A percentile compares a stretch with the other conserved stretches of the same genome.
These are phyloP conservation scores for Citrus reticulata DNA, from an alignment of 345 rosid species.

Conservation along the genomic window DNA sequence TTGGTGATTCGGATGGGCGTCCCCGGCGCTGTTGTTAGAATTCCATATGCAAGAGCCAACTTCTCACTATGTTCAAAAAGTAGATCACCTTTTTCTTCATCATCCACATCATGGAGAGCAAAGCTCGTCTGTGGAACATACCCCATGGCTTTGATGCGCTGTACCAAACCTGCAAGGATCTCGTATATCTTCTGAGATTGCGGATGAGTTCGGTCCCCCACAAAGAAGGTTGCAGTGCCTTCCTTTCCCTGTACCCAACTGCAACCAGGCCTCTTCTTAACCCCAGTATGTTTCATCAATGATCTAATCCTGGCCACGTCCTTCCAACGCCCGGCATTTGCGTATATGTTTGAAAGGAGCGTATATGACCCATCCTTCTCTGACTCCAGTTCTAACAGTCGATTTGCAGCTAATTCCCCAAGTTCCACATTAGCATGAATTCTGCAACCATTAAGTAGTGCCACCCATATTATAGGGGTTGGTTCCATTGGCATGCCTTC, in stretches of 20 bases:
- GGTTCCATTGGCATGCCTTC: constrained; percentile 70
- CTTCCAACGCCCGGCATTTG: constrained; percentile 78
- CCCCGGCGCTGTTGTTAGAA: constrained; percentile 53
- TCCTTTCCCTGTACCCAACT: constrained; percentile 83
- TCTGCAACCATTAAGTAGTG: constrained; percentile 75
- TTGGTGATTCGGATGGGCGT: constrained; percentile 68
- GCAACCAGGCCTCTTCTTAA: constrained; percentile 81
- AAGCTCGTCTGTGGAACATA: constrained; percentile 76
- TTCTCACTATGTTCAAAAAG: constrained; percentile 82
- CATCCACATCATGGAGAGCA: constrained; percentile 88
- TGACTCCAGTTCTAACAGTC: constrained; percentile 42
- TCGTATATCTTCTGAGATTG: constrained; percentile 46
- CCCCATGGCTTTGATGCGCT: constrained; percentile 63
- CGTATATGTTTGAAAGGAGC: constrained; percentile 75
- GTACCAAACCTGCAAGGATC: constrained; percentile 51
- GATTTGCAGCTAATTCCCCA: constrained; percentile 66
- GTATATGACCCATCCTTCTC: constrained; percentile 77
- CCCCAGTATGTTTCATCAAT: constrained; percentile 59
- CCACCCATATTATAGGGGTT: constrained; percentile 64
- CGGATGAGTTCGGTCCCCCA: constrained; percentile 70
- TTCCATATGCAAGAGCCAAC: constrained; percentile 76
- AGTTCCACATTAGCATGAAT: constrained; percentile 70
- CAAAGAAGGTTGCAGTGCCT: constrained; percentile 72
- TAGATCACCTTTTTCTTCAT: constrained; percentile 83
- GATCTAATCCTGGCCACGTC: constrained; percentile 75